Evolutionary conservation across 345 rosid species (phyloP).

Genomic region (Viola odorata): DNA sequence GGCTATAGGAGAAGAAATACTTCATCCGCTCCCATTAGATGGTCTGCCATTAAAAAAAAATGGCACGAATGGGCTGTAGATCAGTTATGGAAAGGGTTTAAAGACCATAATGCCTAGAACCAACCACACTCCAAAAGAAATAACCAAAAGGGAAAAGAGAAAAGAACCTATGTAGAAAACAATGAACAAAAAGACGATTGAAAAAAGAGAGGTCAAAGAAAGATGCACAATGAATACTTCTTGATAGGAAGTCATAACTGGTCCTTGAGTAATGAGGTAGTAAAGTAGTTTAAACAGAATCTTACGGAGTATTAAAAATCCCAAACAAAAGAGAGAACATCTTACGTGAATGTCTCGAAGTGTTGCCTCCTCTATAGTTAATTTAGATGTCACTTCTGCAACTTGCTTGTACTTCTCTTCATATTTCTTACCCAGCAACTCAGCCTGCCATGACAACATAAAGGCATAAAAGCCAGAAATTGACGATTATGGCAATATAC

Average conservation of each 20-base stretch:
- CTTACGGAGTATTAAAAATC: background rate
- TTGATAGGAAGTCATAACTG: background rate
- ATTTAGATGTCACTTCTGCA: constrained; percentile 86
- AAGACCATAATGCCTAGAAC: too few species aligned
- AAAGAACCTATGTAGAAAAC: background rate
- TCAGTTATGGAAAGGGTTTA: too few species aligned
- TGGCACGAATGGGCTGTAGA: background rate
- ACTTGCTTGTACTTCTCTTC: constrained; percentile 99
- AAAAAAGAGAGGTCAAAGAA: background rate
- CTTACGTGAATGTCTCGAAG: constrained; percentile 88
- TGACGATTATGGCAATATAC: too few species aligned
- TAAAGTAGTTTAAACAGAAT: too few species aligned
- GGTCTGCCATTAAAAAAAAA: too few species aligned
- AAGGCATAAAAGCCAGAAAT: constrained; percentile 13
- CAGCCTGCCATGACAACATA: constrained; percentile 57
- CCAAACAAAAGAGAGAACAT: constrained; percentile 3
- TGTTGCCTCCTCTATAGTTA: constrained; percentile 90
- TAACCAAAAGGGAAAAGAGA: too few species aligned
- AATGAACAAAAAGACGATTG: background rate
- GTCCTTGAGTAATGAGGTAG: background rate
- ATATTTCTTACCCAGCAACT: constrained; percentile 76
- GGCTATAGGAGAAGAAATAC: too few species aligned
- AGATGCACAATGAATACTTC: too few species aligned
- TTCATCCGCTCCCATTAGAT: too few species aligned
- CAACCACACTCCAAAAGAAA: too few species aligned